These are phyloP conservation scores for Aspergillus mulundensis DNA, from an alignment of 495 filamentous ascomycete genomes.

Conservation along the genomic window DNA sequence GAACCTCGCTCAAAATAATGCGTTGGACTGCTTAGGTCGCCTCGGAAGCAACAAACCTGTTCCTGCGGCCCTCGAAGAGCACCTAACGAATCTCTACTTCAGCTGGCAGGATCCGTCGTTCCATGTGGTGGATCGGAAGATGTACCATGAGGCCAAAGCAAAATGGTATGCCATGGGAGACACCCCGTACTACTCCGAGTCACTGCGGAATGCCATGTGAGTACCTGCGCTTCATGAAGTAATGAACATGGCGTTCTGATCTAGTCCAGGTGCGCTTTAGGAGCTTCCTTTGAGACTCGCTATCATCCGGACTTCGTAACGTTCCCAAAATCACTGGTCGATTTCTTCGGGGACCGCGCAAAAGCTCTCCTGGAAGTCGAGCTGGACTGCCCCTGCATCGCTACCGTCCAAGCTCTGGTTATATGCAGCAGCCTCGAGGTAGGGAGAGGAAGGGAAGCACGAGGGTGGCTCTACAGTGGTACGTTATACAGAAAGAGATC, in stretches of 20 bases:
- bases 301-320: conserved; percentile 5
- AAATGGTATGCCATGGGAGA: conserved; percentile 10
- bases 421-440: conserved; percentile 23
- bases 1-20: not conserved
- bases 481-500: not conserved
- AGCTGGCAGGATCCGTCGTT: conserved; percentile 33
- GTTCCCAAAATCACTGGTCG: conserved; percentile 14
- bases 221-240: not conserved
- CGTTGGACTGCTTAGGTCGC: not conserved
- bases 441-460: conserved; percentile 17
- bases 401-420: conserved; percentile 26
- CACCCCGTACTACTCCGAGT: conserved; percentile 20
- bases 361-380: conserved; percentile 26
- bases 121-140: conserved; percentile 27
- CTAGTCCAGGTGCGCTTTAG: conserved; percentile 19
- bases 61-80: conserved; percentile 21
- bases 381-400: conserved; percentile 22
- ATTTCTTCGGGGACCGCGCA: conserved; percentile 23
- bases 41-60: conserved; percentile 10
- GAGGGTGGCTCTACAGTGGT: conserved; percentile 30
- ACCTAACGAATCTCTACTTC: conserved; percentile 33
- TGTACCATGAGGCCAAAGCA: conserved; percentile 11
- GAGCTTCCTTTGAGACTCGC: conserved; percentile 16
- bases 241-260: not conserved
- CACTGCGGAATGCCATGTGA: conserved; percentile 28